Evolutionary conservation across 441 rosid species (phyloP).

Genomic region (Melastoma candidum): DNA sequence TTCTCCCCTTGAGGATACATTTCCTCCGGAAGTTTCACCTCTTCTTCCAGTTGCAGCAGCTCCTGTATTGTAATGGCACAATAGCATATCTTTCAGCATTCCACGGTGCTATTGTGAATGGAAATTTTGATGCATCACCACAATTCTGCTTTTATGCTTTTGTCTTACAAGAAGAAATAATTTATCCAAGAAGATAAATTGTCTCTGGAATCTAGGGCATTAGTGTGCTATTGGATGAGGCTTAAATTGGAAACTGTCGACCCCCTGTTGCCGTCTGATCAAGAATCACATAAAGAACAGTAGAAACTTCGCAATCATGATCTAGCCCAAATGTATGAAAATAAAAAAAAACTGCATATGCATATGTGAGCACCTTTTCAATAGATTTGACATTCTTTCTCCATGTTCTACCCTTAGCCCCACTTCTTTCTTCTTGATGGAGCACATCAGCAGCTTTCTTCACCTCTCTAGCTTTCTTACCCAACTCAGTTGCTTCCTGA

Average conservation of each 20-base stretch:
- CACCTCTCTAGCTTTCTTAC: conserved; percentile 89
- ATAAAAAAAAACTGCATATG: too few species aligned
- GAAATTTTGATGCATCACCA: neutral
- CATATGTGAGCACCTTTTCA: conserved; percentile 52
- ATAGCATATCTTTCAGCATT: neutral
- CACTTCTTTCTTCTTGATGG: conserved; percentile 94
- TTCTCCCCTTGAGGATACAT: conserved; percentile 98
- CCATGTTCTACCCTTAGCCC: conserved; percentile 92
- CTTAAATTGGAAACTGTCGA: too few species aligned
- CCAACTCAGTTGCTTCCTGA: conserved; percentile 97
- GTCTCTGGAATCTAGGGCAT: too few species aligned
- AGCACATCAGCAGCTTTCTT: conserved; percentile 93
- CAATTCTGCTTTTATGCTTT: too few species aligned
- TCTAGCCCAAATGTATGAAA: too few species aligned
- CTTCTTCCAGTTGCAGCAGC: conserved; percentile 88
- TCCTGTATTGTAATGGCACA: conserved; percentile 36
- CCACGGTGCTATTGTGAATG: neutral
- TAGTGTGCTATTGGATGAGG: too few species aligned
- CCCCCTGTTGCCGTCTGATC: too few species aligned
- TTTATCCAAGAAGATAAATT: too few species aligned
- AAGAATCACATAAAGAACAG: too few species aligned
- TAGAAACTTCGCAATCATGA: too few species aligned
- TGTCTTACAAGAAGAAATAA: too few species aligned
- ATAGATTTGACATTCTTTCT: conserved; percentile 90
- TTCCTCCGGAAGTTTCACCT: conserved; percentile 91